phyloP scores from a whole-genome alignment of 2,329 filamentous ascomycete species.

The Alternaria sp. region DNA sequence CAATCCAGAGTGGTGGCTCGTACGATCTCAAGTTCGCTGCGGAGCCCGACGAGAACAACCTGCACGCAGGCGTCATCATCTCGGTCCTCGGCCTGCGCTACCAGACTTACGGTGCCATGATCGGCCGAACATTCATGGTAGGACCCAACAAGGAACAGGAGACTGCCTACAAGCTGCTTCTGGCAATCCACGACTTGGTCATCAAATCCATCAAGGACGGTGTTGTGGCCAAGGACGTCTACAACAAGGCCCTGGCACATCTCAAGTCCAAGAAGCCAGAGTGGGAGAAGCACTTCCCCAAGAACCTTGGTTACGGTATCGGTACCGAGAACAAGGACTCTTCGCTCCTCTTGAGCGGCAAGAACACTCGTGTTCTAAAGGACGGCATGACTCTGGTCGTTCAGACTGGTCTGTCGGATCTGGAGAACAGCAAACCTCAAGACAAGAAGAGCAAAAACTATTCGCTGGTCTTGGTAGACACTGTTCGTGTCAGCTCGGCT shows the following conservation, averaged over 20 bases:
- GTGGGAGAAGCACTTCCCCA: slow-evolving; percentile 92
- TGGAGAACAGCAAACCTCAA: slow-evolving; percentile 85
- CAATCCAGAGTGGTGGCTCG: slow-evolving; percentile 93
- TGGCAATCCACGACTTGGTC: slow-evolving; percentile 85
- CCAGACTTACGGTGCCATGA: slow-evolving; percentile 92
- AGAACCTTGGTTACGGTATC: slow-evolving; percentile 90
- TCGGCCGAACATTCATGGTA: slow-evolving; percentile 93
- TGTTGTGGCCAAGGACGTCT: slow-evolving; percentile 86
- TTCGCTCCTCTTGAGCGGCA: slow-evolving; percentile 84
- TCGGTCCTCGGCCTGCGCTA: slow-evolving; percentile 92
- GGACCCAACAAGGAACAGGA: slow-evolving; percentile 98
- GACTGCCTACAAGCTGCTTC: slow-evolving; percentile 88
- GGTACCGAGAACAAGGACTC: slow-evolving; percentile 90
- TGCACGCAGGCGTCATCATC: slow-evolving; percentile 94
- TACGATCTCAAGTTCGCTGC: slow-evolving; percentile 87
- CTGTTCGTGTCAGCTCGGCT: slow-evolving; percentile 81
- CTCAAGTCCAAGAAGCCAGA: slow-evolving; percentile 93
- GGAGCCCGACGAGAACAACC: slow-evolving; percentile 78
- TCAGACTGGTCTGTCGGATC: slow-evolving; percentile 87
- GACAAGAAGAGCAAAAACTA: slow-evolving; percentile 91
- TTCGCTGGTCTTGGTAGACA: slow-evolving; percentile 90
- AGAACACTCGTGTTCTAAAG: slow-evolving; percentile 83
- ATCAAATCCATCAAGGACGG: slow-evolving; percentile 92
- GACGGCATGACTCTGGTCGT: slow-evolving; percentile 97
- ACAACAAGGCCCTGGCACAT: slow-evolving; percentile 81